Conservation (phyloP, 2,329 filamentous ascomycete genomes). For the Zasmidium cellare region DNA sequence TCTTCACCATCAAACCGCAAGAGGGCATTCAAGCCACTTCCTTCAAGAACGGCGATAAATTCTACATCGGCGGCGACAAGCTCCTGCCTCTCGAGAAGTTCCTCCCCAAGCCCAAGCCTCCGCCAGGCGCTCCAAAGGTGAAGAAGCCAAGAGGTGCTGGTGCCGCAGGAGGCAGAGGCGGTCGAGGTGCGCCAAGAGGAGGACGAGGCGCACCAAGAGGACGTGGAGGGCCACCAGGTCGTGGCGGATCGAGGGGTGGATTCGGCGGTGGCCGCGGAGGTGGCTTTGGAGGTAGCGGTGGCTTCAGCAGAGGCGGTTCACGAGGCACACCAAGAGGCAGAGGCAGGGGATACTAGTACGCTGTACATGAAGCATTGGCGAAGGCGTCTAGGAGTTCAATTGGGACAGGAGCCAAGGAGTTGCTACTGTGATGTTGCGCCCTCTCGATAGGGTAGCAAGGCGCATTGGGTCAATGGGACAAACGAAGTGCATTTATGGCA, state of each 20-base stretch:
- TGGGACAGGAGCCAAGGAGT: neutral
- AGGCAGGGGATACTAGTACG: slow-evolving; percentile 37
- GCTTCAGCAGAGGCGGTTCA: slow-evolving; percentile 21
- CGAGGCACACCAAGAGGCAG: slow-evolving; percentile 33
- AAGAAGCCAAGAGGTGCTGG: slow-evolving; percentile 67
- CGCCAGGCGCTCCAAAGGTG: slow-evolving; percentile 63
- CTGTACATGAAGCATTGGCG: slow-evolving; percentile 16
- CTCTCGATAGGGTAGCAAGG: no score
- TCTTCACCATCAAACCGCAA: slow-evolving; percentile 96
- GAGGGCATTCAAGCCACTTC: slow-evolving; percentile 93
- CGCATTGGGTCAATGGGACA: neutral
- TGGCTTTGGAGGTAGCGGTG: slow-evolving; percentile 32
- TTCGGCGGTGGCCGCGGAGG: slow-evolving; percentile 41
- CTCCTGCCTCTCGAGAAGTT: slow-evolving; percentile 93
- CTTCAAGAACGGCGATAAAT: slow-evolving; percentile 96
- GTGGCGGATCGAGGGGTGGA: slow-evolving; percentile 42
- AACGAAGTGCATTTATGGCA: neutral
- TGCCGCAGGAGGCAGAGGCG: slow-evolving; percentile 38
- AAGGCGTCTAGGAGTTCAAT: slow-evolving; percentile 17
- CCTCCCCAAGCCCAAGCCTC: slow-evolving; percentile 86
- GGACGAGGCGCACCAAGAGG: slow-evolving; percentile 56
- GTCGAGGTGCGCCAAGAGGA: slow-evolving; percentile 30
- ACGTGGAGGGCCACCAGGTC: slow-evolving; percentile 54
- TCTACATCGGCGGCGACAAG: slow-evolving; percentile 87
- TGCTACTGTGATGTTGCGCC: neutral